A percentile compares a stretch with the other conserved stretches of the same genome.
These are phyloP conservation scores for Blechomonas ayalai DNA, from an alignment of 208 protist species.

Conservation along the genomic window DNA sequence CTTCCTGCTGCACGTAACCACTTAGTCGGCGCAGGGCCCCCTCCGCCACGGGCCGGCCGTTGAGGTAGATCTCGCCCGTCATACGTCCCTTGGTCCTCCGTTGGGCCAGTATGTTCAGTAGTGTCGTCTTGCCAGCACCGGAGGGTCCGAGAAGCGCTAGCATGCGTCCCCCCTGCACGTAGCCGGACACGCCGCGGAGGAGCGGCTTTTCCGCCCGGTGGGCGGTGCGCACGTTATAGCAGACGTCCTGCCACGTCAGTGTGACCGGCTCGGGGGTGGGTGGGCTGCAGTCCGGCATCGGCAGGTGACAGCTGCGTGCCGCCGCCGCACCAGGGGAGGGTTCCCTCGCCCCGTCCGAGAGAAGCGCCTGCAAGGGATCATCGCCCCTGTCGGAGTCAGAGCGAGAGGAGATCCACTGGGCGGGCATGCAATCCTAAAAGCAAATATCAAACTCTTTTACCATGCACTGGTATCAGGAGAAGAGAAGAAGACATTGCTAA, in stretches of 20 bases:
- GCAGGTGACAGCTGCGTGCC: not conserved
- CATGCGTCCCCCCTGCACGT: constrained; percentile 46
- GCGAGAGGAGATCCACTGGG: too few species aligned
- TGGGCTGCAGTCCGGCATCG: not conserved
- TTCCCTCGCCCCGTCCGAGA: too few species aligned
- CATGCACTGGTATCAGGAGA: too few species aligned
- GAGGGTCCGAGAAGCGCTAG: constrained; percentile 71
- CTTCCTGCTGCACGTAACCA: constrained; percentile 82
- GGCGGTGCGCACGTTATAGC: constrained; percentile 19
- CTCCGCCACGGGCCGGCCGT: constrained; percentile 26
- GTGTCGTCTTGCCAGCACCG: constrained; percentile 71
- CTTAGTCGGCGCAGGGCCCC: constrained; percentile 23
- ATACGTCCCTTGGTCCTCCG: constrained; percentile 16
- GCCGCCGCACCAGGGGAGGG: too few species aligned
- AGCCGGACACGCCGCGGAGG: constrained; percentile 45
- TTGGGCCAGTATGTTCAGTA: constrained; percentile 69
- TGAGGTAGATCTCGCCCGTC: constrained; percentile 35
- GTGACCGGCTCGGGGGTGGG: constrained; percentile 2
- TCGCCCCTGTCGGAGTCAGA: too few species aligned
- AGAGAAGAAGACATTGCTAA: too few species aligned
- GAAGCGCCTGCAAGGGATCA: too few species aligned
- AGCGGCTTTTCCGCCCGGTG: constrained; percentile 12
- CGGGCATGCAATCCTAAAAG: too few species aligned
- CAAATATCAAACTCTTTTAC: too few species aligned
- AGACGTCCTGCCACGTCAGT: constrained; percentile 46